Evolutionary conservation across 345 rosid species (phyloP).

Genomic region (Bruguiera parviflora): DNA sequence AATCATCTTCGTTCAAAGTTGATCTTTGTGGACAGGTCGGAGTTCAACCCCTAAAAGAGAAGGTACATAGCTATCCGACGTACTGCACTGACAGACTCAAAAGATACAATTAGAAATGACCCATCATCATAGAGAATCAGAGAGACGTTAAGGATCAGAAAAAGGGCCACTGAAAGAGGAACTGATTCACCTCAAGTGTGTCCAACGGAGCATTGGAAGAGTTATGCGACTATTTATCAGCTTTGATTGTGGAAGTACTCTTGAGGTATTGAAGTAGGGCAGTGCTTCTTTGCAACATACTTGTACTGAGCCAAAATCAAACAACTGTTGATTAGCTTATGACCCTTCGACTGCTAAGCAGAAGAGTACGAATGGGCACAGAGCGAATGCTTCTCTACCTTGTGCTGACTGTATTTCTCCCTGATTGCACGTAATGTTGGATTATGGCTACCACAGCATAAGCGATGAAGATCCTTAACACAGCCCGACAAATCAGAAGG

Average conservation of each 20-base stretch:
- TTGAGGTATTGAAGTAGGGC: constrained; percentile 63
- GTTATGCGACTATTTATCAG: background rate
- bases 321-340: background rate
- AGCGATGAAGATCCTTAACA: constrained; percentile 62
- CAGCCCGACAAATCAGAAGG: constrained; percentile 63
- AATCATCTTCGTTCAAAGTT: no score
- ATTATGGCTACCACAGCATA: constrained; percentile 46
- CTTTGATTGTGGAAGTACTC: constrained; percentile 53
- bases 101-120: no score
- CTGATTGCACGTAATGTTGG: constrained; percentile 66
- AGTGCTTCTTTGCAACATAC: constrained; percentile 73
- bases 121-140: no score
- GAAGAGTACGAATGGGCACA: background rate
- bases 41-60: no score
- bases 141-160: no score
- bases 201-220: constrained; percentile 27
- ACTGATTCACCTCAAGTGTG: background rate
- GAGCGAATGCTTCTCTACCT: constrained; percentile 37
- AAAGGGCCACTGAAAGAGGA: background rate
- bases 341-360: background rate
- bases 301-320: constrained; percentile 51
- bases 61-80: no score
- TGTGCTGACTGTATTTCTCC: constrained; percentile 87
- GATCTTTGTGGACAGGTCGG: no score
- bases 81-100: no score